Evolutionary conservation across 2,329 filamentous ascomycete genomes (phyloP).

Genomic region (Hortaea sp.): DNA sequence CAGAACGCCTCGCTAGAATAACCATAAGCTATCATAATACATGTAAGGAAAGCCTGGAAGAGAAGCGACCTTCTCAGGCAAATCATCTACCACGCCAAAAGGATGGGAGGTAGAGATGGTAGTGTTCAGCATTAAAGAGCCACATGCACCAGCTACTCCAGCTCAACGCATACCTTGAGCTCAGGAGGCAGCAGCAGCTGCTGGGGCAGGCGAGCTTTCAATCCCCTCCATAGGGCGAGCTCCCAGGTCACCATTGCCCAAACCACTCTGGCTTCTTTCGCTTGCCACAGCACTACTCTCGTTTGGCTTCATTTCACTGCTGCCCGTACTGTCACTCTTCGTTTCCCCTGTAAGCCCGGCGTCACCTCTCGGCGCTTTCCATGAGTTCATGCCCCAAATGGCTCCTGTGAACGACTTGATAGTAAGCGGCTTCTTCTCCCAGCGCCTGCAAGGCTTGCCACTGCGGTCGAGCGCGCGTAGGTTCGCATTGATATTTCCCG

Average conservation of each 20-base stretch:
- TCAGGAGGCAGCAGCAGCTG: slow-evolving; percentile 26
- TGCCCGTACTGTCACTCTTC: slow-evolving; percentile 44
- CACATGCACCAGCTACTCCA: too few relatives aligned
- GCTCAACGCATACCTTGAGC: too few relatives aligned
- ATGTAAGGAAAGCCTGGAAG: too few relatives aligned
- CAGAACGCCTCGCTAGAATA: too few relatives aligned
- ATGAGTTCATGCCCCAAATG: slow-evolving; percentile 69
- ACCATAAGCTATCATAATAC: too few relatives aligned
- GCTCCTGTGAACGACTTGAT: slow-evolving; percentile 91
- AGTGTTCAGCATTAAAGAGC: too few relatives aligned
- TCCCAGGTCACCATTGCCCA: slow-evolving; percentile 29
- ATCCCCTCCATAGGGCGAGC: slow-evolving; percentile 20
- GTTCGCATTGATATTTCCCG: slow-evolving; percentile 93
- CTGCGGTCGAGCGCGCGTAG: slow-evolving; percentile 87
- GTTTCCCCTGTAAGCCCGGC: slow-evolving; percentile 54
- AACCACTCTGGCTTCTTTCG: slow-evolving; percentile 50
- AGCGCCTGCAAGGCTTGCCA: slow-evolving; percentile 84
- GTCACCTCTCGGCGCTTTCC: slow-evolving; percentile 55
- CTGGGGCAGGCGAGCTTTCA: slow-evolving; percentile 27
- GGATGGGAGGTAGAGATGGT: too few relatives aligned
- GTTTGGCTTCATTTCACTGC: slow-evolving; percentile 46
- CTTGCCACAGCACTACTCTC: slow-evolving; percentile 49
- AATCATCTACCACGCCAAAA: too few relatives aligned
- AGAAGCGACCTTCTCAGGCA: too few relatives aligned
- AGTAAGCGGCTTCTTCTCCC: slow-evolving; percentile 71